A percentile compares a stretch with the other conserved stretches of the same genome.
Evolutionary conservation across 2,329 filamentous ascomycete genomes (phyloP).

Genomic region (Aspergillus calidoustus): DNA sequence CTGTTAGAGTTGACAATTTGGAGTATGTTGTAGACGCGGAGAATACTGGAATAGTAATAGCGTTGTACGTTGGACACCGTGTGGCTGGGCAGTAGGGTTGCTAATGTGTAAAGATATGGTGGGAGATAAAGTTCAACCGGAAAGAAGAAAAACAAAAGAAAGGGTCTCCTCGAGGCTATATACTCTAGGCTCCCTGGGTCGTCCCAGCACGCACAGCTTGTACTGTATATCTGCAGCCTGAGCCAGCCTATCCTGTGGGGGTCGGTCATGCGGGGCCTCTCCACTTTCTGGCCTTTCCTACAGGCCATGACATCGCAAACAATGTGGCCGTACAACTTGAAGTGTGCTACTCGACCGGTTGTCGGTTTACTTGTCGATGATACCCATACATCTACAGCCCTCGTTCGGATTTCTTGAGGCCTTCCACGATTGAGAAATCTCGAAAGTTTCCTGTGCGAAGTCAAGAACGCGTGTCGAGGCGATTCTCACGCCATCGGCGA

Average conservation of each 20-base stretch:
- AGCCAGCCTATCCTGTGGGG: conserved; percentile 16
- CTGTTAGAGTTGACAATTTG: not conserved
- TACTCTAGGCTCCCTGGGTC: not conserved
- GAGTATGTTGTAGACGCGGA: not conserved
- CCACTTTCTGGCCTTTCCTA: conserved; percentile 7
- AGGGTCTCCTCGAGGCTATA: not conserved
- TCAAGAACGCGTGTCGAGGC: conserved; percentile 6
- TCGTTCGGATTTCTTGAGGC: not conserved
- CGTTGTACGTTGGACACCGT: too few species aligned
- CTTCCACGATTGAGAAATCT: not conserved
- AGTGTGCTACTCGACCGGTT: not conserved
- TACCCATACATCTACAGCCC: not conserved
- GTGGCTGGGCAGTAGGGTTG: too few species aligned
- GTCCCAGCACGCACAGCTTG: not conserved
- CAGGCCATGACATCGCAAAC: not conserved
- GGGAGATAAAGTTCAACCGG: not conserved
- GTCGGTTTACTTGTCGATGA: not conserved
- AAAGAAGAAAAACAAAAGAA: not conserved
- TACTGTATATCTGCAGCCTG: conserved; percentile 3
- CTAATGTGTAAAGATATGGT: not conserved
- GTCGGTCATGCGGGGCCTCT: conserved; percentile 20
- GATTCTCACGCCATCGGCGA: conserved; percentile 24
- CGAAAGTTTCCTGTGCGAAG: not conserved
- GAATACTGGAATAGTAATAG: too few species aligned
- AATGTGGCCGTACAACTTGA: not conserved